Base-by-base conservation (phyloP, 2,329 filamentous ascomycete species). In the Colletotrichum coccodes region DNA sequence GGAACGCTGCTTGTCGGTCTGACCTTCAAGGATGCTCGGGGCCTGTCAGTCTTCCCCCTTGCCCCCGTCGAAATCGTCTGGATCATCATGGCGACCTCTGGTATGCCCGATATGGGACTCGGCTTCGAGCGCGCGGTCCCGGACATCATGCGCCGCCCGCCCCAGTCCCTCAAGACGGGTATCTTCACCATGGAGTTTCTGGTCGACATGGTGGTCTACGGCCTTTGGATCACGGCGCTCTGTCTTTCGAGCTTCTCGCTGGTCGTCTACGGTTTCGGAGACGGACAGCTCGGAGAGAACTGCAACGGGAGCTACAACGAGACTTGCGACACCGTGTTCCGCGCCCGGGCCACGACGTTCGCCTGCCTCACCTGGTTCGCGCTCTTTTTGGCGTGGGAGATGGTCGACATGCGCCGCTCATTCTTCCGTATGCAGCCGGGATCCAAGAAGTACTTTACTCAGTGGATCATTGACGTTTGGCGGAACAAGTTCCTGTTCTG, bases 11-110 rank as follows among this genome's bases (percentile, higher is more conserved):
- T 94, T 4, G 87, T 94, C 49, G 92, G 92, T 59, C 86, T 94
- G 1, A 89, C 84, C 0, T 94, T 94, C 82, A 93, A 93, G 79
- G 92, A 94, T 72, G 70, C 75, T 2, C 82, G 82, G 14, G 82
- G 85, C 1, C 82, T 92, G 16, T 94, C 91, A 0, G 91, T 94
- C 5, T 94, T 94, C 76, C 92, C 91, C 0, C 85, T 94, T 3
- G 84, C 91, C 0, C 92, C 92, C 0, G 90, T 94, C n/a, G 89
- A 94, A 73, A 93, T 94, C 71, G 84, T 94, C 54, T 94, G 92
- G 92, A 90, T 94, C 72, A 94, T 94, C 76, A 94, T 94, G 91
- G 87, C 93, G 60, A 94, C 92, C 0, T 92, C 90, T 52, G 90
- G 89, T 23, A 84, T 94, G 73, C 91, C 92, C 2, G 92, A 93